Percentiles rank a stretch among this genome's conserved stretches.
phyloP scores from a whole-genome alignment of 176 grass and related monocot genomes.

The Aegilops longissima region DNA sequence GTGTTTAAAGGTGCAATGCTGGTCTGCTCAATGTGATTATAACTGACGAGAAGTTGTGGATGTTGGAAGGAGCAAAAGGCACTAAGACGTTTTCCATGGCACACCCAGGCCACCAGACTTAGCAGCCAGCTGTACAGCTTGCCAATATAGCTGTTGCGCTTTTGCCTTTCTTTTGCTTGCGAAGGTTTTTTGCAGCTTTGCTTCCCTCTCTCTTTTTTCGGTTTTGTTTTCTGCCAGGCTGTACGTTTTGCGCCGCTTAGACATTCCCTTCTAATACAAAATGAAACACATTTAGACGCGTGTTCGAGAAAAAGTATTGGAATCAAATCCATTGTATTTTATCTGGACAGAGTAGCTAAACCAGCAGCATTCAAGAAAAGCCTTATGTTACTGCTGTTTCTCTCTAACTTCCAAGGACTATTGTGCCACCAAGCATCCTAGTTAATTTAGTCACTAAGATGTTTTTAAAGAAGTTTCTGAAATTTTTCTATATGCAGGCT shows the following conservation, averaged over 20 bases:
- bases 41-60: not conserved
- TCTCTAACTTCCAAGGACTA: not conserved
- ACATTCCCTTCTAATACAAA: not conserved
- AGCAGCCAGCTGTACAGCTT: not conserved
- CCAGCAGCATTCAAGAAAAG: not conserved
- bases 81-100: not conserved
- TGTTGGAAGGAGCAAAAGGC: not conserved
- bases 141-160: not conserved
- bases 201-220: not conserved
- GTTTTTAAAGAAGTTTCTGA: not conserved
- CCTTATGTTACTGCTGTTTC: not conserved
- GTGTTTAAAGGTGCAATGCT: not conserved
- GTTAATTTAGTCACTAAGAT: conserved; percentile 12
- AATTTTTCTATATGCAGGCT: not conserved
- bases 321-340: conserved; percentile 5
- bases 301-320: not conserved
- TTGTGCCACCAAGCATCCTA: not conserved
- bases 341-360: not conserved
- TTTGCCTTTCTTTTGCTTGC: not conserved
- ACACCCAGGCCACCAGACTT: not conserved
- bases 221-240: not conserved
- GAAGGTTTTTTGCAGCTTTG: not conserved
- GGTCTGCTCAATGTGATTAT: not conserved
- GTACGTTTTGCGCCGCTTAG: not conserved
- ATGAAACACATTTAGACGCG: not conserved